Conservation (phyloP, 805 yeast species). For the Vanderwaltozyma yarrowii region DNA sequence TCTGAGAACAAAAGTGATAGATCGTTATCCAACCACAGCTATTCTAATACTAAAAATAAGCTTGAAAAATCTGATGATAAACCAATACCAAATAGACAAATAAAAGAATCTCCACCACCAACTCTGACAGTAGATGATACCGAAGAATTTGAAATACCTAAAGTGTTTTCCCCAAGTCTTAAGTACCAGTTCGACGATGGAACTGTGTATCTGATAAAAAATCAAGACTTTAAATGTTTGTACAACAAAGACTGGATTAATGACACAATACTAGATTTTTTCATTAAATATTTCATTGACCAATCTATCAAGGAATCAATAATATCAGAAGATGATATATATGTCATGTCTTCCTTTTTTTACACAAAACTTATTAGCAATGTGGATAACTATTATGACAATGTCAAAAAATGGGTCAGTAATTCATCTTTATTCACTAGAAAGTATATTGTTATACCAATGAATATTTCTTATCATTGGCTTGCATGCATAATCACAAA, state of each 20-base stretch:
- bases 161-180: constrained; percentile 33
- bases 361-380: constrained; percentile 50
- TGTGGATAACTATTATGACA: constrained; percentile 38
- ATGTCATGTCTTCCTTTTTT: constrained; percentile 75
- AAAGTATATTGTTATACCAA: constrained; percentile 66
- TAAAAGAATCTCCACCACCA: no score
- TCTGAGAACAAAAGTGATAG: neutral
- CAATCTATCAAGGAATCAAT: constrained; percentile 20
- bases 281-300: constrained; percentile 49
- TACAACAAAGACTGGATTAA: constrained; percentile 80
- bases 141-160: constrained; percentile 14
- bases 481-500: constrained; percentile 63
- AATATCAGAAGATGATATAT: constrained; percentile 31
- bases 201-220: constrained; percentile 44
- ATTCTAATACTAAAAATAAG: neutral
- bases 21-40: neutral
- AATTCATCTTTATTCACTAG: constrained; percentile 52
- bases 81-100: neutral
- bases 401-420: constrained; percentile 72
- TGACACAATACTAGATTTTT: constrained; percentile 81
- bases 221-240: constrained; percentile 68
- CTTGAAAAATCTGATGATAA: neutral
- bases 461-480: constrained; percentile 82
- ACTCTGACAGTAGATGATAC: neutral
- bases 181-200: constrained; percentile 44